phyloP scores from a whole-genome alignment of 352 stramenopile species.

The Phytophthora pistaciae region DNA sequence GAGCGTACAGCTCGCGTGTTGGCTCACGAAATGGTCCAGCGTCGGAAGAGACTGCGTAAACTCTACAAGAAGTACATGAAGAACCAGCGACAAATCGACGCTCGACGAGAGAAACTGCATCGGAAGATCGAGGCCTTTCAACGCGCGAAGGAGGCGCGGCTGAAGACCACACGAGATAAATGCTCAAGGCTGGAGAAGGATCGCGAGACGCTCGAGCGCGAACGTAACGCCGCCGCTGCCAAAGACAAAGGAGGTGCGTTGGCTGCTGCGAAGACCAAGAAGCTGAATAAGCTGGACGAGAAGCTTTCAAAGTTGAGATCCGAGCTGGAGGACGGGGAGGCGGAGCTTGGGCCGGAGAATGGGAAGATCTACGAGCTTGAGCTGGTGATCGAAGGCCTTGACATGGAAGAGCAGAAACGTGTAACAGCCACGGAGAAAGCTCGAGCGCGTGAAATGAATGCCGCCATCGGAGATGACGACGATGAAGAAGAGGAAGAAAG shows the following conservation, averaged over 20 bases:
- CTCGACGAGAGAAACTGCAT: slow-evolving; percentile 42
- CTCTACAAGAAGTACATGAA: slow-evolving; percentile 46
- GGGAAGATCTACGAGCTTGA: slow-evolving; percentile 59
- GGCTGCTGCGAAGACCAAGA: slow-evolving; percentile 31
- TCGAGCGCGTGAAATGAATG: slow-evolving; percentile 35
- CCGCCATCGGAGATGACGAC: slow-evolving; percentile 21
- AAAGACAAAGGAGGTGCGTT: slow-evolving; percentile 27
- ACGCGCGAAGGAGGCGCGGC: slow-evolving; percentile 40
- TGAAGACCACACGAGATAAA: slow-evolving; percentile 46
- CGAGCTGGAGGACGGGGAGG: slow-evolving; percentile 46
- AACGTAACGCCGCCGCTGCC: slow-evolving; percentile 16
- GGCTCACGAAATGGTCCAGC: slow-evolving; percentile 35
- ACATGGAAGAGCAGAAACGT: slow-evolving; percentile 39
- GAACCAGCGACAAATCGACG: slow-evolving; percentile 26
- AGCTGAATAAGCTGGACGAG: slow-evolving; percentile 34
- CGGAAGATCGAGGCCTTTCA: slow-evolving; percentile 50
- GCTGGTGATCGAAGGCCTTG: slow-evolving; percentile 45
- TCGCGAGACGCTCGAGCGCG: slow-evolving; percentile 21
- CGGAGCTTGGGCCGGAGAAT: slow-evolving; percentile 29
- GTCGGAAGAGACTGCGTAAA: slow-evolving; percentile 51
- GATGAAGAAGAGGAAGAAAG: slow-evolving; percentile 27
- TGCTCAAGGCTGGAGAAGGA: slow-evolving; percentile 35
- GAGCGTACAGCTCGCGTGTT: slow-evolving; percentile 45
- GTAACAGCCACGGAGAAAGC: slow-evolving; percentile 27
- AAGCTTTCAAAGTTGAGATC: slow-evolving; percentile 47